These are phyloP conservation scores for Neotropicomus parvogracilis DNA, from an alignment of 1,284 basidiomycete species.

Conservation along the genomic window DNA sequence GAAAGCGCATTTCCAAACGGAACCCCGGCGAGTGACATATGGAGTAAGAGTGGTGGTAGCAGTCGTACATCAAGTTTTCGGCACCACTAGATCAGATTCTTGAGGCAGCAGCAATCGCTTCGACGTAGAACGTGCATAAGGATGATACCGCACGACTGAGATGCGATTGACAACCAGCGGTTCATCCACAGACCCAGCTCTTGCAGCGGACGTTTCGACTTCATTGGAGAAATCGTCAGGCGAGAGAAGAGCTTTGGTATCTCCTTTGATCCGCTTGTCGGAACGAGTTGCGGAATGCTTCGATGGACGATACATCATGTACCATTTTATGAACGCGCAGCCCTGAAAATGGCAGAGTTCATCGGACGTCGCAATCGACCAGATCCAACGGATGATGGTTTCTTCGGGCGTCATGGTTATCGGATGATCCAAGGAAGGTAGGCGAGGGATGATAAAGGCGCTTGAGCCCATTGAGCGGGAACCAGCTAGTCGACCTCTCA, in stretches of 20 bases:
- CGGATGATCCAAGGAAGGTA: constrained; percentile 26
- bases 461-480: constrained; percentile 12
- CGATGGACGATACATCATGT: background rate
- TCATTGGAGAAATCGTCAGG: constrained; percentile 20
- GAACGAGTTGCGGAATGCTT: constrained; percentile 6
- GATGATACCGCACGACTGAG: constrained; percentile 10
- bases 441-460: constrained; percentile 27
- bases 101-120: constrained; percentile 20
- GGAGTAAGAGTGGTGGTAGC: background rate
- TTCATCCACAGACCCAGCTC: constrained; percentile 11
- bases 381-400: constrained; percentile 22
- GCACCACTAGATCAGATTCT: constrained; percentile 8
- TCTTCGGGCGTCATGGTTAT: constrained; percentile 23
- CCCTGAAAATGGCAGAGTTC: background rate
- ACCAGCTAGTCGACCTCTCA: background rate
- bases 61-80: background rate
- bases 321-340: constrained; percentile 1
- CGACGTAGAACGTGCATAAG: constrained; percentile 19
- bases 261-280: constrained; percentile 11
- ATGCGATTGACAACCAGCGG: constrained; percentile 13
- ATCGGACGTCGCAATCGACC: constrained; percentile 25
- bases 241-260: constrained; percentile 18
- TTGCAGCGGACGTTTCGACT: background rate
- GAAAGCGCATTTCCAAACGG: background rate
- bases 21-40: background rate